Evolutionary conservation across 805 yeast genomes (phyloP), one percentile per base, ranked within the genome.

Genomic region (Candida coleopterorum): DNA sequence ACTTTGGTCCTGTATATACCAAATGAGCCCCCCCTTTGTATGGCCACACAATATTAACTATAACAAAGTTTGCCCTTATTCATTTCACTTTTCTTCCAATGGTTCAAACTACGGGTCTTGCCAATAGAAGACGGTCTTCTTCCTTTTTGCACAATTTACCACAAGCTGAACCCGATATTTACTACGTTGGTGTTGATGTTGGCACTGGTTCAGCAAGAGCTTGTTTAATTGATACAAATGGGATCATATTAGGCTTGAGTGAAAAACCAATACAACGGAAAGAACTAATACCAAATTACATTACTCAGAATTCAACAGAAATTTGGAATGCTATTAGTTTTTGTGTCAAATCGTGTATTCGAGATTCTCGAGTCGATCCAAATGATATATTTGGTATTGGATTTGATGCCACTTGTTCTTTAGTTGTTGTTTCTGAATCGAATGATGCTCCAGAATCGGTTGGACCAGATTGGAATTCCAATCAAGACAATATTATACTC

Each of bases 151-250:
- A 62, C 42, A 43, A 58, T 23, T 60, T 48, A 38, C 66, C 52
- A 45, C 68, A 55, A 37, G 74, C 64, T 37, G 72, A 55, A 44
- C 72, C 67, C 18, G 75, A 58, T 47, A 71, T 55, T 8, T 72
- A 68, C 57, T 85, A 79, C 52, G 75, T 86, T 38, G 96, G 96
- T 37, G 88, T 86, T 6, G 96, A 86, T 54, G 94, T 93, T 18
- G 98, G 98, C n/a, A 89, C 97, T 0, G 98, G 97, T 11, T 85
- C 95, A 2, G 97, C 96, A 5, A 72, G 98, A 45, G 97, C 97
- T 4, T 90, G 96, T 50, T 68, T 93, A 11, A 85, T 90, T 44
- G 93, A 89, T 57, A 75, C 79, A 49, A 67, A 73, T 28, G 97
- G 97, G 33, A 79, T 83, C 29, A 88, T 93, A 36, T 62, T 86